Evolutionary conservation across 495 filamentous ascomycete species (phyloP).

Genomic region (Aspergillus mulundensis): DNA sequence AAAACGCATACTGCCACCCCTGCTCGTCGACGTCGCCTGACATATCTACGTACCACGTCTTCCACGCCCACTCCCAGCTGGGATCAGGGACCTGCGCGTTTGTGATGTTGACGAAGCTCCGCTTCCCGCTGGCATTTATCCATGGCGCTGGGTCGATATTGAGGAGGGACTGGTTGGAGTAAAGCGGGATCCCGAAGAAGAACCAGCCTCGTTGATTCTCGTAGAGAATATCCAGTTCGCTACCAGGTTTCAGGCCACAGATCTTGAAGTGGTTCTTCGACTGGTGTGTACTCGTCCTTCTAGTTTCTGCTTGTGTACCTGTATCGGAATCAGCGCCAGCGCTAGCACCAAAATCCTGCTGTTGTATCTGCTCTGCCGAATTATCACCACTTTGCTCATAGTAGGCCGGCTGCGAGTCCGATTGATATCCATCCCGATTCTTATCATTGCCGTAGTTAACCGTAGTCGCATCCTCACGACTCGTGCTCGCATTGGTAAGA

Average conservation of each 20-base stretch:
- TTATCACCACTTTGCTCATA: background rate
- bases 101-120: slow-evolving; percentile 78
- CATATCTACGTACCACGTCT: slow-evolving; percentile 90
- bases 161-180: slow-evolving; percentile 79
- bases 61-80: slow-evolving; percentile 95
- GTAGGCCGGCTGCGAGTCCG: background rate
- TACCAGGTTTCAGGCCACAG: slow-evolving; percentile 18
- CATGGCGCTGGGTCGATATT: slow-evolving; percentile 83
- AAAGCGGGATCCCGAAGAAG: slow-evolving; percentile 82
- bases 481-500: slow-evolving; percentile 7
- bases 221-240: slow-evolving; percentile 82
- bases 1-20: slow-evolving; percentile 93
- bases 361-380: background rate
- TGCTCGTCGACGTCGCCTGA: slow-evolving; percentile 83
- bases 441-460: background rate
- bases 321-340: background rate
- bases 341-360: slow-evolving; percentile 7
- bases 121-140: slow-evolving; percentile 69
- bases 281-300: slow-evolving; percentile 5
- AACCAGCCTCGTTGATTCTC: slow-evolving; percentile 89
- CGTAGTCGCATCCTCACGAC: background rate
- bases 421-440: background rate
- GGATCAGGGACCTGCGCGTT: slow-evolving; percentile 94
- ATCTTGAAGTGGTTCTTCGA: slow-evolving; percentile 6
- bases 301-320: background rate